These are phyloP conservation scores for Protomyces macrosporus DNA, from an alignment of 1,139 yeast species.

Conservation along the genomic window DNA sequence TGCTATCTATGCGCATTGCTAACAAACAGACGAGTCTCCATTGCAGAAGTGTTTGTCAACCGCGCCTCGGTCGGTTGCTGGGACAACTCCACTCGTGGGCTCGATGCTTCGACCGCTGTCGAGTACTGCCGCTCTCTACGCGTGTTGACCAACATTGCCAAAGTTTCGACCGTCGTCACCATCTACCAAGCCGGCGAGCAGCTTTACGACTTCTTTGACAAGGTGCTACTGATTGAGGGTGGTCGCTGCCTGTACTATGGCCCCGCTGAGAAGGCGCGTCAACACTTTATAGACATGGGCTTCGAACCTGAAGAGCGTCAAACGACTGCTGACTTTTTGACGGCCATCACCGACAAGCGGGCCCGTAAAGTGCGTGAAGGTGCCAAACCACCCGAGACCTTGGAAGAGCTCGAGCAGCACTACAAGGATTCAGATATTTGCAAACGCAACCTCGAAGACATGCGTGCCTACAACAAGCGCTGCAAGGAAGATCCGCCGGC, in stretches of 20 bases:
- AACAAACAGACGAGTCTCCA: constrained; percentile 53
- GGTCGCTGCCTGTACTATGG: constrained; percentile 78
- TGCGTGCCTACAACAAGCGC: constrained; percentile 39
- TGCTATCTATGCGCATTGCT: background rate
- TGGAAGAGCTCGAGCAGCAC: constrained; percentile 58
- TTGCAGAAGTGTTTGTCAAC: constrained; percentile 59
- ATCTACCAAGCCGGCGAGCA: constrained; percentile 79
- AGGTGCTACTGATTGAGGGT: constrained; percentile 64
- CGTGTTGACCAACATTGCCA: constrained; percentile 55
- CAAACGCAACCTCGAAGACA: constrained; percentile 40
- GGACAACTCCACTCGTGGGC: constrained; percentile 72
- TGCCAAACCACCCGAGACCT: constrained; percentile 64
- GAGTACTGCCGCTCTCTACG: constrained; percentile 69
- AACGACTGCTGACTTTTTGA: constrained; percentile 76
- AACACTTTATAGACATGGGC: constrained; percentile 60
- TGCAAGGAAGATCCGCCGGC: constrained; percentile 28
- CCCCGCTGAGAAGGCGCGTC: constrained; percentile 53
- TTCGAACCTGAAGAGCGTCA: constrained; percentile 66
- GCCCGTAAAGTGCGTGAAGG: constrained; percentile 56
- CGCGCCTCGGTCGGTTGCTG: constrained; percentile 63
- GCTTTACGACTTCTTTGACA: constrained; percentile 63
- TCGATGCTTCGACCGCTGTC: constrained; percentile 55
- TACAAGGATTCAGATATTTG: constrained; percentile 60
- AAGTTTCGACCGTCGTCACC: constrained; percentile 66
- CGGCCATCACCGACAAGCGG: constrained; percentile 67